These are phyloP conservation scores for Candida chauliodis DNA, from an alignment of 805 yeast species.

Conservation along the genomic window DNA sequence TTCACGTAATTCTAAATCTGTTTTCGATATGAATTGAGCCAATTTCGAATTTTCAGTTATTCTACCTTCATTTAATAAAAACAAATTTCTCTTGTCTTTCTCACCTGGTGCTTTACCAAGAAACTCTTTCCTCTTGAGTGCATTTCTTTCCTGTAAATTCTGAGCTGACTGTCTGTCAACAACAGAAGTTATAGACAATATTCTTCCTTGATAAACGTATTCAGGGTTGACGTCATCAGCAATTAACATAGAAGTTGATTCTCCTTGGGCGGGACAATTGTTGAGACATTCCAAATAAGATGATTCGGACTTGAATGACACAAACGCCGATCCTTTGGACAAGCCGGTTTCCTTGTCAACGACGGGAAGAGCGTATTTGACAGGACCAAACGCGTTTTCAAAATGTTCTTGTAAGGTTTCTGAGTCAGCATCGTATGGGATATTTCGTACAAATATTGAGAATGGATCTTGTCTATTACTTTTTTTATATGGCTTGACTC, in stretches of 20 bases:
- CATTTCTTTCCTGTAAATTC: conserved; percentile 66
- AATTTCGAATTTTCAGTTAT: conserved; percentile 76
- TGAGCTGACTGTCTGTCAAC: conserved; percentile 84
- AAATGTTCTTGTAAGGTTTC: conserved; percentile 80
- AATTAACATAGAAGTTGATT: conserved; percentile 62
- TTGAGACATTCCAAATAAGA: conserved; percentile 66
- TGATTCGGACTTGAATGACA: conserved; percentile 67
- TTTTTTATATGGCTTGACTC: conserved; percentile 29
- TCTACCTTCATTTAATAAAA: conserved; percentile 89
- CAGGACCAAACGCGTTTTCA: conserved; percentile 68
- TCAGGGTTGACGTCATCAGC: conserved; percentile 89
- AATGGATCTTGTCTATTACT: conserved; percentile 63
- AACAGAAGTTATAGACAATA: conserved; percentile 77
- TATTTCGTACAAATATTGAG: conserved; percentile 84
- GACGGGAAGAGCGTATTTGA: conserved; percentile 91
- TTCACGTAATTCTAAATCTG: conserved; percentile 85
- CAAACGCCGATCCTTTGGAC: conserved; percentile 94
- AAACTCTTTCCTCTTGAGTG: conserved; percentile 66
- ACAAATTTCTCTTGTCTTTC: conserved; percentile 80
- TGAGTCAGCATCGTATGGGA: conserved; percentile 90
- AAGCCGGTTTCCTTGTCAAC: conserved; percentile 79
- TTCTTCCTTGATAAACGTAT: conserved; percentile 91
- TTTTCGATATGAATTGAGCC: conserved; percentile 59
- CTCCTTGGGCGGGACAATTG: conserved; percentile 67
- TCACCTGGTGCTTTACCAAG: conserved; percentile 79